phyloP scores from a whole-genome alignment of 176 grass and related monocot genomes.

The Aegilops tauschii region DNA sequence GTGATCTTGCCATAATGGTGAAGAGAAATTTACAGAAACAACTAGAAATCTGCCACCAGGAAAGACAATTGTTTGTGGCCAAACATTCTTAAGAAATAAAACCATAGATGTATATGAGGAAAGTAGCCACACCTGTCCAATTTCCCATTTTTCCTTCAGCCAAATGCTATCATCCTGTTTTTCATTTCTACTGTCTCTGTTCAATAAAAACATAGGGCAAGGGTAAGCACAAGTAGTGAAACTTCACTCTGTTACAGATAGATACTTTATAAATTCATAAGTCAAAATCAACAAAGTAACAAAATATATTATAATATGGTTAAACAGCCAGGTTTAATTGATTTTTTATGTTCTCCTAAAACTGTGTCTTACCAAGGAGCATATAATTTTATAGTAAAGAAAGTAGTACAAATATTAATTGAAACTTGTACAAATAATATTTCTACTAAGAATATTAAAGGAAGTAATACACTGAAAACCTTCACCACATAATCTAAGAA shows the following conservation, averaged over 20 bases:
- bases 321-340: neutral
- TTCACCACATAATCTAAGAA: neutral
- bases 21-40: neutral
- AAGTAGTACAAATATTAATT: neutral
- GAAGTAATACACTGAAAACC: neutral
- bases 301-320: neutral
- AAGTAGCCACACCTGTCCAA: constrained; percentile 68
- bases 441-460: neutral
- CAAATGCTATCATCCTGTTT: constrained; percentile 71
- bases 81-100: neutral
- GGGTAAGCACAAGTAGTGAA: constrained; percentile 14
- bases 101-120: neutral
- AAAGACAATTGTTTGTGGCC: neutral
- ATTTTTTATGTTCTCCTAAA: neutral
- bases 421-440: neutral
- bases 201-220: neutral
- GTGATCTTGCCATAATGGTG: neutral
- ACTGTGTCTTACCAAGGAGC: neutral
- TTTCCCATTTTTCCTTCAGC: constrained; percentile 85
- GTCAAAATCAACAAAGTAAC: neutral
- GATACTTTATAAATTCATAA: neutral
- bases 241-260: neutral
- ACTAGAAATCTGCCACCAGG: neutral
- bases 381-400: neutral
- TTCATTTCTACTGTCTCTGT: constrained; percentile 50